Percentiles rank a stretch among this genome's conserved stretches.
Evolutionary conservation across 2,329 filamentous ascomycete species (phyloP).

Genomic region (Alternaria ventricosa): DNA sequence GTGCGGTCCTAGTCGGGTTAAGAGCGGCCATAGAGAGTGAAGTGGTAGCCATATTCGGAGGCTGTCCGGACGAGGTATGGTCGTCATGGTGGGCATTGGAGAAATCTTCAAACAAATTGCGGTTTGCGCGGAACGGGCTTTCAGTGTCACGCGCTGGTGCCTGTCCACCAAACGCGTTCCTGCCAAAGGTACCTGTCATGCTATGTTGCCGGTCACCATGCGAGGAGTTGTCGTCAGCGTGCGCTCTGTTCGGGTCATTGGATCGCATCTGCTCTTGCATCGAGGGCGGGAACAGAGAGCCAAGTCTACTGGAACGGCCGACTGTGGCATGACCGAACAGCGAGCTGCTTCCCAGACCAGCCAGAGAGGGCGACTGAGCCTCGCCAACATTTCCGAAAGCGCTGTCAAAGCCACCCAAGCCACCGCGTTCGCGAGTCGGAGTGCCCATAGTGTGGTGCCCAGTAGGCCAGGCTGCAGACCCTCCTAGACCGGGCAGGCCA

Average conservation of each 20-base stretch:
- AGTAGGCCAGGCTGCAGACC: constrained; percentile 67
- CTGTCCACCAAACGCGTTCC: constrained; percentile 60
- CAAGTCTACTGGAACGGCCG: constrained; percentile 80
- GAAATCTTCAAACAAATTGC: constrained; percentile 50
- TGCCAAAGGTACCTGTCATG: constrained; percentile 71
- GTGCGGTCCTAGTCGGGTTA: constrained; percentile 42
- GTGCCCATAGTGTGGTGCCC: constrained; percentile 78
- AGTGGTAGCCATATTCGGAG: constrained; percentile 36
- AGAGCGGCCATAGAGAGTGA: constrained; percentile 42
- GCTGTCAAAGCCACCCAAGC: constrained; percentile 58
- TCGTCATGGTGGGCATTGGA: constrained; percentile 40
- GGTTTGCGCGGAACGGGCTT: constrained; percentile 49
- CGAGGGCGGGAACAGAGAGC: constrained; percentile 82
- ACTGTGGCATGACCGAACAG: constrained; percentile 73
- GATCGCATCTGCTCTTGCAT: constrained; percentile 91
- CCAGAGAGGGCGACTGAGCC: constrained; percentile 75
- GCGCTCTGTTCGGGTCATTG: constrained; percentile 51
- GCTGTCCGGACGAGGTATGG: constrained; percentile 22
- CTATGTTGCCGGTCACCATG: constrained; percentile 47
- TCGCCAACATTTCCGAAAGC: constrained; percentile 81
- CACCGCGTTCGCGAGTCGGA: constrained; percentile 65
- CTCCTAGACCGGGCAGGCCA: constrained; percentile 63
- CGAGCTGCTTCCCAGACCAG: constrained; percentile 66
- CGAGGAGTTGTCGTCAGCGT: constrained; percentile 64
- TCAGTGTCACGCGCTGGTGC: constrained; percentile 48